These are phyloP conservation scores for Quercus rubra DNA, from an alignment of 306 rosid species.

Conservation along the genomic window DNA sequence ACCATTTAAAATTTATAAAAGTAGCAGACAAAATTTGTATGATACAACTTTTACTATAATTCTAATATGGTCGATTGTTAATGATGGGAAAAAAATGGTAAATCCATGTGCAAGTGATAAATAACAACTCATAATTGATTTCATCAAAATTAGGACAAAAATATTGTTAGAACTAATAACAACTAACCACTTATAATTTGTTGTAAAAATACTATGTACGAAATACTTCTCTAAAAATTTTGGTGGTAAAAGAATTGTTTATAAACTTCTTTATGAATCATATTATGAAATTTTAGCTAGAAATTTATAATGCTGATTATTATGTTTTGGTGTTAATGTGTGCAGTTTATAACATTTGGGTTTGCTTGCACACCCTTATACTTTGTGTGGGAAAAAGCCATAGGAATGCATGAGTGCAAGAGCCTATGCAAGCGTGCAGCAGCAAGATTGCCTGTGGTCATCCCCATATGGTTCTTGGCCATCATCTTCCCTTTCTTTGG, in stretches of 20 bases:
- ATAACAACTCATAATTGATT: background rate
- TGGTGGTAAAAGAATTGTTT: no score
- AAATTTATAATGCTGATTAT: background rate
- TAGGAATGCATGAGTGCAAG: conserved; percentile 89
- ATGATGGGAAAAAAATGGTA: fast-evolving
- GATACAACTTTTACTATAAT: no score
- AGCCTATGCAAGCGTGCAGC: conserved; percentile 94
- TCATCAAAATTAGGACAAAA: no score
- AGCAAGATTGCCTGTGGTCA: conserved; percentile 85
- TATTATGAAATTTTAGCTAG: background rate
- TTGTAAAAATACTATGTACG: no score
- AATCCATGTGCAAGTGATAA: background rate
- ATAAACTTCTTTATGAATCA: background rate
- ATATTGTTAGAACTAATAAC: no score
- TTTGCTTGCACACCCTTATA: conserved; percentile 97
- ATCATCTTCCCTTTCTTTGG: conserved; percentile 94
- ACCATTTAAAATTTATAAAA: no score
- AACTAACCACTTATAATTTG: no score
- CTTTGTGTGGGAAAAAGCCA: conserved; percentile 92
- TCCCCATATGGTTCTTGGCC: conserved; percentile 96
- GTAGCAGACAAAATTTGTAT: fast-evolving
- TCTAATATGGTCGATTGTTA: no score
- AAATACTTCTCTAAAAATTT: no score
- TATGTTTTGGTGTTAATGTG: background rate
- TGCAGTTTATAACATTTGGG: conserved; percentile 94